Base-by-base conservation (phyloP, 1,284 basidiomycete genomes). In the Boletus austroedulis region DNA sequence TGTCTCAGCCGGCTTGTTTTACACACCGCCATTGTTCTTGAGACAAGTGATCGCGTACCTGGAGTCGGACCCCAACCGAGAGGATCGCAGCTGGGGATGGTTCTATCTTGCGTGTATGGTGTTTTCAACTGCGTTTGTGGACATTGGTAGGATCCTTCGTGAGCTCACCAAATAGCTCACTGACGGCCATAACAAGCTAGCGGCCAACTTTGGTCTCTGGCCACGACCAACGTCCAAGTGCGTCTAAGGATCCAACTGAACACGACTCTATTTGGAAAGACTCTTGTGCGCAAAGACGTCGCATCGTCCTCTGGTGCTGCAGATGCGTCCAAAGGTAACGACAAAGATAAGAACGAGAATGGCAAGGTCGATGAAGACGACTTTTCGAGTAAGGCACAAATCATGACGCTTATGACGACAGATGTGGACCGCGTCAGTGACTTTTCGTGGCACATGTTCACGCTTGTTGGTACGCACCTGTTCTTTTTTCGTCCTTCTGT, bases 401-500 rank as follows among this genome's bases (percentile, higher is more conserved):
- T 90, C 62, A 86, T 90, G 82, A 86, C 82, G 21, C 77, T 85
- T 28, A 85, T 85, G 83, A 75, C 73, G 40, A 75, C 73, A 19
- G 95, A 97, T 65, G 92, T 94, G 36, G 94, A 96, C 71, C 84
- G 94, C 60, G 87, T 95, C 60, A 85, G 87, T 70, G 90, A 95
- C 57, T 92, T 94, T 67, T 78, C 87, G 5, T 92, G 86, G 84
- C 90, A 94, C 70, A 66, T 88, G 58, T 92, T 88, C 67, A 77
- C 85, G 2, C 77, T 89, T 44, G 75, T 89, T 55, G 83, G 83
- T 83, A 59, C 50, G 77, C 70, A 10, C 14, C 17, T 19, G 21
- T 41, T 56, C 53, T 61, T 55, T 17, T 52, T 65, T 40, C 53
- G 12, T 28, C 5, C 8, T 10, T 4, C 28, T 48, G 66, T 50